These are phyloP conservation scores for Chloropicon primus DNA, from an alignment of 139 green algal species.

Conservation along the genomic window DNA sequence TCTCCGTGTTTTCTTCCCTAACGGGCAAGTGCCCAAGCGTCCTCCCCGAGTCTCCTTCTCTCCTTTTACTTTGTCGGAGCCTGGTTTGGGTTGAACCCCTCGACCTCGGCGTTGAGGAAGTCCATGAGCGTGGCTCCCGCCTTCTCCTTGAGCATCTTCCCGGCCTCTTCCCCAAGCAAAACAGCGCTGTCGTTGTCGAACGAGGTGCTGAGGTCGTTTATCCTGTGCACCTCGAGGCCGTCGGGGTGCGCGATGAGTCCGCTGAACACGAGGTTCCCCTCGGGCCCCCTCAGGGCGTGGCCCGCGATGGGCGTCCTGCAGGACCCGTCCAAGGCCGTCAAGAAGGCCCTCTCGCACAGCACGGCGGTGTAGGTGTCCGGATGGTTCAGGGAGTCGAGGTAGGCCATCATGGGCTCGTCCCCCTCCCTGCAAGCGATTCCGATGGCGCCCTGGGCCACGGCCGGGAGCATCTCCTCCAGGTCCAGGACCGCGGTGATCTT, in stretches of 20 bases:
- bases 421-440: slow-evolving; percentile 88
- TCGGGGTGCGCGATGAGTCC: neutral
- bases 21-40: too few species aligned
- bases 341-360: slow-evolving; percentile 86
- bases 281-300: slow-evolving; percentile 21
- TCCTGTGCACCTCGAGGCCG: neutral
- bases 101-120: neutral
- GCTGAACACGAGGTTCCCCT: neutral
- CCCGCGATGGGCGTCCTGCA: slow-evolving; percentile 96
- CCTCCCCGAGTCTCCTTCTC: neutral
- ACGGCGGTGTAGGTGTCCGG: slow-evolving; percentile 91
- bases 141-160: neutral
- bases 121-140: neutral
- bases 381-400: slow-evolving; percentile 86
- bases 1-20: neutral
- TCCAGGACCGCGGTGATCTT: slow-evolving; percentile 77
- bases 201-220: neutral
- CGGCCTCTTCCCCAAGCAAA: neutral
- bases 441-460: slow-evolving; percentile 91
- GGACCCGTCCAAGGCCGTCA: slow-evolving; percentile 87
- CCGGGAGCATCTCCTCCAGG: slow-evolving; percentile 90
- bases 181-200: neutral
- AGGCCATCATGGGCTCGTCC: slow-evolving; percentile 45
- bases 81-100: neutral
- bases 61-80: neutral